Conservation (phyloP, 2,329 filamentous ascomycete genomes). For the Sporothrix dimorphospora region DNA sequence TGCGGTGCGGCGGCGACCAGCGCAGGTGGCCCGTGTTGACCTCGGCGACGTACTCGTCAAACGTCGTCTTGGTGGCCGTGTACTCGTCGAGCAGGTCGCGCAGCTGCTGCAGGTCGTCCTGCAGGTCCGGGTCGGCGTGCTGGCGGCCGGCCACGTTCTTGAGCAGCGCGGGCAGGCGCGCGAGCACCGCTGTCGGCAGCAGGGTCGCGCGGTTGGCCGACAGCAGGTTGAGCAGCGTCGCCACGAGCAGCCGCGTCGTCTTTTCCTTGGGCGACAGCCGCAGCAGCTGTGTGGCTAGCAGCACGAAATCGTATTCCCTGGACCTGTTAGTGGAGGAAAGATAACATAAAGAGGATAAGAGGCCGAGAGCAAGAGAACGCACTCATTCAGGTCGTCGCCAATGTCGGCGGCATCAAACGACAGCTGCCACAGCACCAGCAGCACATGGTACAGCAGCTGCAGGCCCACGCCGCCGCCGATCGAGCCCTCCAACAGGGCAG, state of each 20-base stretch:
- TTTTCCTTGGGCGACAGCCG: conserved; percentile 96
- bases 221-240: conserved; percentile 86
- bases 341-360: no score
- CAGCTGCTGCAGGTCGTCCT: conserved; percentile 63
- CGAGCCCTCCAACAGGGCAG: conserved; percentile 57
- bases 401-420: conserved; percentile 84
- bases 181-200: conserved; percentile 84
- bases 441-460: conserved; percentile 90
- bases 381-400: conserved; percentile 82
- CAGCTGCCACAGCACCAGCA: conserved; percentile 93
- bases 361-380: no score
- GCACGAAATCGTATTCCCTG: conserved; percentile 89
- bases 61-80: conserved; percentile 72
- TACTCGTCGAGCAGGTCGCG: conserved; percentile 68
- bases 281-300: conserved; percentile 89
- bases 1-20: conserved; percentile 91
- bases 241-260: conserved; percentile 87
- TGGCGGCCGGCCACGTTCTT: conserved; percentile 65
- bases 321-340: conserved; percentile 4
- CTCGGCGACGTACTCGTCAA: conserved; percentile 89
- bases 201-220: conserved; percentile 68
- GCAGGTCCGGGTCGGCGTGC: conserved; percentile 65
- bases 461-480: conserved; percentile 83
- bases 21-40: conserved; percentile 83
- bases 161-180: conserved; percentile 72